Evolutionary conservation across 1,284 basidiomycete genomes (phyloP).

Genomic region (Ganoderma sinense): DNA sequence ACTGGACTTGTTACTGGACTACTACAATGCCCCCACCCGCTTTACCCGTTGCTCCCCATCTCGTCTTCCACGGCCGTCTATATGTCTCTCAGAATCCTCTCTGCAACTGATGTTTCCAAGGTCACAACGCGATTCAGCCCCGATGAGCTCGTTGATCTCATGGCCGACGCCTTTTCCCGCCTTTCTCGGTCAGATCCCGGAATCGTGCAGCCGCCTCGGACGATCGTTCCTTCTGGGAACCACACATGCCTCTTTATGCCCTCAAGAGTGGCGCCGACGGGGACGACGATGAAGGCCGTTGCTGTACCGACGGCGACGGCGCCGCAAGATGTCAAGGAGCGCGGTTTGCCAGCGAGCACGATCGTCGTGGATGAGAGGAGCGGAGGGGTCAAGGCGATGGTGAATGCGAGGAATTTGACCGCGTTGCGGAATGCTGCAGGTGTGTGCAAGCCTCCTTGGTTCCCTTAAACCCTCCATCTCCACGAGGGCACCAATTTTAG

Average conservation of each 20-base stretch:
- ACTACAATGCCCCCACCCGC: not conserved
- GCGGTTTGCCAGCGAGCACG: conserved; percentile 80
- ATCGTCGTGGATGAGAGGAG: conserved; percentile 76
- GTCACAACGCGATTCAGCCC: conserved; percentile 51
- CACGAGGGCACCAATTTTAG: too few relatives aligned
- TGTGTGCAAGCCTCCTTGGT: conserved; percentile 40
- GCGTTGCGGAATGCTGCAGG: conserved; percentile 85
- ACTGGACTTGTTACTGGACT: not conserved
- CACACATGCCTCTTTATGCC: conserved; percentile 79
- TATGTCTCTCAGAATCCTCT: conserved; percentile 60
- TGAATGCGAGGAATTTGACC: conserved; percentile 82
- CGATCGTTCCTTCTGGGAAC: conserved; percentile 50
- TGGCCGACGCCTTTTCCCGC: conserved; percentile 59
- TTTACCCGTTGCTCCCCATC: not conserved
- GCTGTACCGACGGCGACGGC: conserved; percentile 60
- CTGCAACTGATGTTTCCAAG: conserved; percentile 55
- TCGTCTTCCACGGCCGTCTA: too few relatives aligned
- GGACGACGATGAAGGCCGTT: conserved; percentile 77
- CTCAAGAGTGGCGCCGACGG: conserved; percentile 54
- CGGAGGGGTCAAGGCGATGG: conserved; percentile 72
- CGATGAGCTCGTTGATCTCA: conserved; percentile 56
- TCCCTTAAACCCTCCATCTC: too few relatives aligned
- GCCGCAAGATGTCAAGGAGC: conserved; percentile 40
- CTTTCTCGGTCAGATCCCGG: conserved; percentile 32
- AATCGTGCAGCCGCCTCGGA: conserved; percentile 57